Percentiles rank a stretch among this genome's conserved stretches.
Evolutionary conservation across 1,284 basidiomycete genomes (phyloP).

Genomic region (Thelephora terrestris): DNA sequence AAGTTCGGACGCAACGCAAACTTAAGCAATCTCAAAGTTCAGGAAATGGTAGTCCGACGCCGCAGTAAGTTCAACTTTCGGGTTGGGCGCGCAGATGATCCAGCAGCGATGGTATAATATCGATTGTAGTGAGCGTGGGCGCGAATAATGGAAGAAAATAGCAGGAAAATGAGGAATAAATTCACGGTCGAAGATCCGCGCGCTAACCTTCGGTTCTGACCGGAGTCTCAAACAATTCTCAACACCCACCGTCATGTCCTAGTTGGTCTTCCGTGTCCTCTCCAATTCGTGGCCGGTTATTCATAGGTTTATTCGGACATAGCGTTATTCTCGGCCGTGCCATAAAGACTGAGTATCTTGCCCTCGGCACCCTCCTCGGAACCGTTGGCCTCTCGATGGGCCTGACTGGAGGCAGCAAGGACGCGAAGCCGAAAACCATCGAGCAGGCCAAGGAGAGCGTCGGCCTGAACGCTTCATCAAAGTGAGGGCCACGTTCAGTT

Average conservation of each 20-base stretch:
- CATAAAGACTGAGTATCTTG: constrained; percentile 70
- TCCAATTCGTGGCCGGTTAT: not conserved
- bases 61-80: too few relatives aligned
- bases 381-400: constrained; percentile 36
- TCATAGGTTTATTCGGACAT: constrained; percentile 1
- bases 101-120: too few relatives aligned
- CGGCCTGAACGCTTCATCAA: constrained; percentile 52
- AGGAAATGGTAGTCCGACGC: too few relatives aligned
- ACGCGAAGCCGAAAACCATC: constrained; percentile 31
- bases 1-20: too few relatives aligned
- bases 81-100: too few relatives aligned
- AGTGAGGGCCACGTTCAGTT: constrained; percentile 32
- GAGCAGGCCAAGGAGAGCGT: constrained; percentile 51
- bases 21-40: too few relatives aligned
- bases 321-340: constrained; percentile 65
- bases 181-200: not conserved
- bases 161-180: not conserved
- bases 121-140: too few relatives aligned
- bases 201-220: not conserved
- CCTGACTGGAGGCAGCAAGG: constrained; percentile 36
- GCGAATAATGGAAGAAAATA: not conserved
- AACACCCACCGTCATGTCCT: not conserved
- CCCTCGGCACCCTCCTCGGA: constrained; percentile 50
- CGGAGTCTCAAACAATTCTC: not conserved
- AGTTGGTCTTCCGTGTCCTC: not conserved